phyloP scores from a whole-genome alignment of 2,329 filamentous ascomycete species.

The Fusarium floridanum region DNA sequence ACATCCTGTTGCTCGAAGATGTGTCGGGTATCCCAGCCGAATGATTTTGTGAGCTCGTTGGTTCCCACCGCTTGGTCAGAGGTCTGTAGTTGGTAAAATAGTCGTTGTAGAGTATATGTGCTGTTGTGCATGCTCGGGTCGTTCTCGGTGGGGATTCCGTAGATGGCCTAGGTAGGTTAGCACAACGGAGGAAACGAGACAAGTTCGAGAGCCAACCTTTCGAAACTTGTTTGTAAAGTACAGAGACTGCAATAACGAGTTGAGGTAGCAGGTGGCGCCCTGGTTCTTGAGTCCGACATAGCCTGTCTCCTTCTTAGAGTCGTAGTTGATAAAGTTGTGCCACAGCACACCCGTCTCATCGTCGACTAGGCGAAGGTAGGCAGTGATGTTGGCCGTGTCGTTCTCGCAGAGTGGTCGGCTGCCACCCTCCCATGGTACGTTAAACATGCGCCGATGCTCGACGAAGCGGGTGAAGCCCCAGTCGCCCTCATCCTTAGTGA shows the following conservation, averaged over 20 bases:
- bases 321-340: constrained; percentile 94
- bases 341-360: constrained; percentile 90
- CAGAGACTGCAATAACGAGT: constrained; percentile 85
- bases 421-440: constrained; percentile 78
- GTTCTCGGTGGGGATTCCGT: constrained; percentile 92
- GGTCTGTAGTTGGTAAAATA: constrained; percentile 96
- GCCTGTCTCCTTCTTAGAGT: constrained; percentile 99
- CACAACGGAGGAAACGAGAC: constrained; percentile 3
- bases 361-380: constrained; percentile 84
- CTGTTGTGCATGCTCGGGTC: constrained; percentile 87
- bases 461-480: constrained; percentile 99
- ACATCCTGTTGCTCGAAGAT: constrained; percentile 99
- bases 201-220: constrained; percentile 68
- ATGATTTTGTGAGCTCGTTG: constrained; percentile 93
- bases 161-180: constrained; percentile 77
- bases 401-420: constrained; percentile 81
- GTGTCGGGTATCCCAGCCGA: constrained; percentile 97
- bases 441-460: constrained; percentile 88
- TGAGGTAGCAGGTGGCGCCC: constrained; percentile 91
- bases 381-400: constrained; percentile 82
- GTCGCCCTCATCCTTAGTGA: constrained; percentile 95
- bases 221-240: constrained; percentile 94
- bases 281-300: constrained; percentile 98
- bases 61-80: constrained; percentile 87
- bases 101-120: constrained; percentile 90